Evolutionary conservation across 2,329 filamentous ascomycete genomes (phyloP), one percentile per base, ranked within the genome.

Genomic region (Beauveria asiatica): DNA sequence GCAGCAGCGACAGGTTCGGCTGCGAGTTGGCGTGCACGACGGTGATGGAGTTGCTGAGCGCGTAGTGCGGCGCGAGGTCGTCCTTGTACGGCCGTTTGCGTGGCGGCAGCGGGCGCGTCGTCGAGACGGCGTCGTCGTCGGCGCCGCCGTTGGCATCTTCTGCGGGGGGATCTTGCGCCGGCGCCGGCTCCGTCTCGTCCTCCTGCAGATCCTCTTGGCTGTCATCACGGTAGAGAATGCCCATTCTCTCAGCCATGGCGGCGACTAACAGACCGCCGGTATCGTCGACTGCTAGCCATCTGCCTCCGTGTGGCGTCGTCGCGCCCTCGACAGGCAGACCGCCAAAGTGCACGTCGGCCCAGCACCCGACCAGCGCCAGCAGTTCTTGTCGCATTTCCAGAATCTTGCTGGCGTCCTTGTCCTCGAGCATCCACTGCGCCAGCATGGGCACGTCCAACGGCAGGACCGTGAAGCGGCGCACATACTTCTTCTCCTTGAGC

Each of bases 401-500:
- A 33, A 95, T 89, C 72, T 88, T 91, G 62, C 79, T 77, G 0
- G 90, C 80, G 66, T 97, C 92, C 68, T 88, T 90, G 67, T 95
- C 90, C 60, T 87, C 80, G 54, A 96, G 75, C 68, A 93, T 80
- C 78, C 88, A 95, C 65, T 91, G 83, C 21, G 86, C 85, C 63
- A 97, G 77, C 64, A 85, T 81, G 0, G 86, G 81, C 16, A 95
- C 85, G 69, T 97, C 92, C 66, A 97, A 76, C 0, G 93, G 93
- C 56, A 96, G 73, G 1, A 94, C 84, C 0, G 89, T 90, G 69
- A 99, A 97, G 13, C 92, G 82, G 67, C 89, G 87, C 64, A 97
- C 82, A 71, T 96, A 97, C 74, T 99, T 99, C 71, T 87, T 92
- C 64, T 90, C 88, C 77, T 99, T 99, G 50, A 96, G 81, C 19